A percentile compares a stretch with the other conserved stretches of the same genome.
These are phyloP conservation scores for Pythium graminicola DNA, from an alignment of 352 stramenopile species.

Conservation along the genomic window DNA sequence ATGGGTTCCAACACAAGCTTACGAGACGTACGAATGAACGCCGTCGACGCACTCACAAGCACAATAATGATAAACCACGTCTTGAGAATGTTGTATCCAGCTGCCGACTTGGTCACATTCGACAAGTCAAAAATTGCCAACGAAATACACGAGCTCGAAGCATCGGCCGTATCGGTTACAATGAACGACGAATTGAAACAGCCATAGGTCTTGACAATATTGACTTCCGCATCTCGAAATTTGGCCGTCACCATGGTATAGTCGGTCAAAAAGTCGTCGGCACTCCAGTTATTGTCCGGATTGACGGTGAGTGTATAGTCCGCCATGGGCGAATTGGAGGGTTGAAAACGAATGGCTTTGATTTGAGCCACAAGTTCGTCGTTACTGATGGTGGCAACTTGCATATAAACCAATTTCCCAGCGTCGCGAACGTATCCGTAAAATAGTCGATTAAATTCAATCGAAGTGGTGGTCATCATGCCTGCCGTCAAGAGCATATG, in stretches of 20 bases:
- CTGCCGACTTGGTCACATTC: constrained; percentile 32
- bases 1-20: constrained; percentile 85
- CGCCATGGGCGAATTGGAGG: constrained; percentile 22
- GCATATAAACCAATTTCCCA: constrained; percentile 44
- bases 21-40: constrained; percentile 79
- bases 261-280: constrained; percentile 25
- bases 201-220: constrained; percentile 71
- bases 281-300: constrained; percentile 51
- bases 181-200: constrained; percentile 66
- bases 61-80: constrained; percentile 85
- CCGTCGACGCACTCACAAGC: constrained; percentile 68
- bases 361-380: constrained; percentile 30
- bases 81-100: constrained; percentile 82
- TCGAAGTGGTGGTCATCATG: constrained; percentile 27
- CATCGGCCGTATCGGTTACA: constrained; percentile 40
- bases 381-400: constrained; percentile 51
- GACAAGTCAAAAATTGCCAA: constrained; percentile 85
- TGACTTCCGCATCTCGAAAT: constrained; percentile 52
- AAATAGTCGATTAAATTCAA: constrained; percentile 52
- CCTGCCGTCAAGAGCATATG: constrained; percentile 61
- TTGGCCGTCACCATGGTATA: constrained; percentile 36
- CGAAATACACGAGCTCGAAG: constrained; percentile 52
- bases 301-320: constrained; percentile 53
- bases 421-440: constrained; percentile 63
- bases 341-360: constrained; percentile 43